Evolutionary conservation across 768 basidiomycete genomes (phyloP).

Genomic region (Podaxis sp.): DNA sequence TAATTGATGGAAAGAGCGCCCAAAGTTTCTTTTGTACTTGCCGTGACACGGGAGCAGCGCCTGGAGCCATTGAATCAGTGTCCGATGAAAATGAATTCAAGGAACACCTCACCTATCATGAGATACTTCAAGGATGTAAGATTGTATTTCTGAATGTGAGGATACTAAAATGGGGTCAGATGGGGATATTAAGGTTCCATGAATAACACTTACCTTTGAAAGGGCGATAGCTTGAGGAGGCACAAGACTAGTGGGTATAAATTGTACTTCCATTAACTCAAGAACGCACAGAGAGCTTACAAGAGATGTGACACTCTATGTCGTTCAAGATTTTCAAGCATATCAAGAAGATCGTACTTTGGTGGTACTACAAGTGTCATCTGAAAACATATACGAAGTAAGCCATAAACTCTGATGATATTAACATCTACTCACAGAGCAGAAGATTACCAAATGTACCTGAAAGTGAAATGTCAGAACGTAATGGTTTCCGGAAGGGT

Average conservation of each 20-base stretch:
- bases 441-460: conserved; percentile 55
- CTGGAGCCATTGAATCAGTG: conserved; percentile 28
- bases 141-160: conserved; percentile 37
- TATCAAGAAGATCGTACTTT: conserved; percentile 39
- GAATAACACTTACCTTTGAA: conserved; percentile 39
- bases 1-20: conserved; percentile 41
- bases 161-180: conserved; percentile 26
- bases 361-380: conserved; percentile 45
- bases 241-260: conserved; percentile 29
- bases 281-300: conserved; percentile 19
- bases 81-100: not conserved
- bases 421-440: conserved; percentile 31
- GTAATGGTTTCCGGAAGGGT: conserved; percentile 3
- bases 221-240: conserved; percentile 45
- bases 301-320: conserved; percentile 46
- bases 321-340: conserved; percentile 41
- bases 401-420: not conserved
- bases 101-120: conserved; percentile 32
- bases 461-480: conserved; percentile 19
- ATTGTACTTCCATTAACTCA: not conserved
- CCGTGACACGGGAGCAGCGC: conserved; percentile 55
- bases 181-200: not conserved
- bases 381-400: conserved; percentile 23
- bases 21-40: conserved; percentile 44
- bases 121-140: conserved; percentile 34